Conservation (phyloP, 2,329 filamentous ascomycete species). For the Xylariaceae sp. region DNA sequence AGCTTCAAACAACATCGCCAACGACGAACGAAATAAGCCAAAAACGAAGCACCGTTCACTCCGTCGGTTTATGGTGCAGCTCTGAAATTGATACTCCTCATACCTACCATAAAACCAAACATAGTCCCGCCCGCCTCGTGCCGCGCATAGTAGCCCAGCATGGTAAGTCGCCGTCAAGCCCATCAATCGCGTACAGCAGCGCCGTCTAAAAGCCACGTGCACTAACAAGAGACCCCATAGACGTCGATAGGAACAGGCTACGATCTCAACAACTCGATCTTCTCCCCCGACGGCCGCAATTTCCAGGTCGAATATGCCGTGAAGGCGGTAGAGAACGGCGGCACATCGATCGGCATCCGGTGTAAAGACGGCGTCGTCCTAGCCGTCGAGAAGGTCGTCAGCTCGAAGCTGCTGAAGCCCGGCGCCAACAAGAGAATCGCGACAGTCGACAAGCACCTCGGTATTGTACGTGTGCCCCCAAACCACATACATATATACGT, state of each 20-base stretch:
- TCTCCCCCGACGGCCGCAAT: constrained; percentile 97
- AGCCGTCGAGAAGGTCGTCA: constrained; percentile 93
- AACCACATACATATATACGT: not conserved
- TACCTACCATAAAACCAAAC: not conserved
- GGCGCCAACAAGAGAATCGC: constrained; percentile 97
- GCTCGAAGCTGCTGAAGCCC: constrained; percentile 91
- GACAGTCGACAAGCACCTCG: constrained; percentile 88
- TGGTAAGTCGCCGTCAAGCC: not conserved
- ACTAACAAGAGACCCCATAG: constrained; percentile 43
- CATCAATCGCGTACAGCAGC: not conserved
- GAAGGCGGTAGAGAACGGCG: constrained; percentile 97
- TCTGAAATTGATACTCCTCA: not conserved
- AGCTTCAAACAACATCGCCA: constrained; percentile 18
- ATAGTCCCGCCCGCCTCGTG: not conserved
- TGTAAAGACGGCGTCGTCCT: constrained; percentile 97
- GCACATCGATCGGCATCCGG: constrained; percentile 91
- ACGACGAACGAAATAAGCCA: not conserved
- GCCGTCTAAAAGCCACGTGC: not conserved
- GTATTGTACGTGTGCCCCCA: constrained; percentile 63
- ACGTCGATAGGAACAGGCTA: constrained; percentile 99
- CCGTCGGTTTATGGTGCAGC: not conserved
- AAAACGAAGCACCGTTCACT: not conserved
- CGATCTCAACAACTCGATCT: constrained; percentile 99
- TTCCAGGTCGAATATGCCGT: constrained; percentile 99
- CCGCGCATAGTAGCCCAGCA: not conserved